These are phyloP conservation scores for Collybia mongolica DNA, from an alignment of 768 basidiomycete genomes.

Conservation along the genomic window DNA sequence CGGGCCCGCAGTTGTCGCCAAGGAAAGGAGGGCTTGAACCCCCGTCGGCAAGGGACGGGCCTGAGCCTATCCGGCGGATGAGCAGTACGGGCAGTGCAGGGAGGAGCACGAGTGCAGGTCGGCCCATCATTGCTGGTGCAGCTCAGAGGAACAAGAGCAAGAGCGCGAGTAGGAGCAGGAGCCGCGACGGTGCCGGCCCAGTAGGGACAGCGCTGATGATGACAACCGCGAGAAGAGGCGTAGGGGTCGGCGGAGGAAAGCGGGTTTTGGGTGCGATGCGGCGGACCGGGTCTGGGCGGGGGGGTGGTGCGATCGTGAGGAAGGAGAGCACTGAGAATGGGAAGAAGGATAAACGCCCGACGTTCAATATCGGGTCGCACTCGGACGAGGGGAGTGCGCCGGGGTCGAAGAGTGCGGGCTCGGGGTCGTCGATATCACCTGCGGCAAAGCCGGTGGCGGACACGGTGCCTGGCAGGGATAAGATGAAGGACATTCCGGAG, in stretches of 20 bases:
- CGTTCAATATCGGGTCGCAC: slow-evolving; percentile 61
- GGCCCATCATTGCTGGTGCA: not conserved
- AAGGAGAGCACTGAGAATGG: slow-evolving; percentile 3
- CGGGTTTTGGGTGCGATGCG: slow-evolving; percentile 4
- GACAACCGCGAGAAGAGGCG: slow-evolving; percentile 5
- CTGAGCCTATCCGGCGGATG: slow-evolving; percentile 6
- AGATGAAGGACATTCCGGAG: not conserved
- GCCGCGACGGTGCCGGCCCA: slow-evolving; percentile 11
- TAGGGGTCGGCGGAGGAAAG: not conserved
- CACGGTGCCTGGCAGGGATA: not conserved
- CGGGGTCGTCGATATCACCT: slow-evolving; percentile 27
- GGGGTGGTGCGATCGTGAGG: not conserved
- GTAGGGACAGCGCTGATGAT: slow-evolving; percentile 11
- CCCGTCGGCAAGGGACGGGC: not conserved
- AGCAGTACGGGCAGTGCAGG: slow-evolving; percentile 10
- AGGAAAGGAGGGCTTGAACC: not conserved
- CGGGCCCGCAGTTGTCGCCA: not conserved
- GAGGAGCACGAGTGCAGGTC: not conserved
- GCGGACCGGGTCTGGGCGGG: not conserved
- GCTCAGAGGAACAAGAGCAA: not conserved
- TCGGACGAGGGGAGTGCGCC: slow-evolving; percentile 47
- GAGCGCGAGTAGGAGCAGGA: slow-evolving; percentile 10
- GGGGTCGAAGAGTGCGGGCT: slow-evolving; percentile 35
- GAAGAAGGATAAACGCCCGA: slow-evolving; percentile 21
- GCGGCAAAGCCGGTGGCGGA: not conserved